A percentile compares a stretch with the other conserved stretches of the same genome.
phyloP scores from a whole-genome alignment of 768 basidiomycete genomes.

The Trichaptum fuscoviolaceum region DNA sequence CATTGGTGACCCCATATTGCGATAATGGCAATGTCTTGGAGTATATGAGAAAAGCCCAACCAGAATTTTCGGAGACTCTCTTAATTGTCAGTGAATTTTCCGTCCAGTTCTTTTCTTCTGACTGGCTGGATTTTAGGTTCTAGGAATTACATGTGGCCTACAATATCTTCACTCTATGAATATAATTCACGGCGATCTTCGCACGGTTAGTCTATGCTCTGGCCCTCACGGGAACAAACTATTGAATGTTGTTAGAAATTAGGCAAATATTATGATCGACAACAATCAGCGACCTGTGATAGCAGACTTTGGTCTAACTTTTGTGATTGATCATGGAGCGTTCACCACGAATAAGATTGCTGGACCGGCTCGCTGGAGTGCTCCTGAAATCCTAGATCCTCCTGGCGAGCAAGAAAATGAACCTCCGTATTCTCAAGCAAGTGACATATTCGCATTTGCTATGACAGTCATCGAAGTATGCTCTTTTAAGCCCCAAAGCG shows the following conservation, averaged over 20 bases:
- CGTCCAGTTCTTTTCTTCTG: not conserved
- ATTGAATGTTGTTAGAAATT: not conserved
- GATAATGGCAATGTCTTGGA: slow-evolving; percentile 20
- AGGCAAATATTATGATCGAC: slow-evolving; percentile 35
- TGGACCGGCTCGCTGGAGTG: slow-evolving; percentile 26
- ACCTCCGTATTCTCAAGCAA: slow-evolving; percentile 11
- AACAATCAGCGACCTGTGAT: slow-evolving; percentile 19
- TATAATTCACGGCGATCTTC: slow-evolving; percentile 7
- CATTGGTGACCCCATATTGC: slow-evolving; percentile 21
- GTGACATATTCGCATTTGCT: slow-evolving; percentile 24
- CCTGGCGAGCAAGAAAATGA: slow-evolving; percentile 12
- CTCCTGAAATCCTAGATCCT: slow-evolving; percentile 27
- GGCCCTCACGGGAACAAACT: not conserved
- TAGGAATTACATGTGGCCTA: not conserved
- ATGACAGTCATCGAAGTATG: slow-evolving; percentile 27
- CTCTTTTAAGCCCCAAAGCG: not conserved
- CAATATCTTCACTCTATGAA: slow-evolving; percentile 7
- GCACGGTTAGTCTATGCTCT: not conserved
- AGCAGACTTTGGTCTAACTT: slow-evolving; percentile 25
- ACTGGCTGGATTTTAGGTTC: not conserved
- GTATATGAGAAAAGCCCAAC: slow-evolving; percentile 12
- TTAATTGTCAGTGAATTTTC: slow-evolving; percentile 2
- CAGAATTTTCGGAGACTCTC: slow-evolving; percentile 1
- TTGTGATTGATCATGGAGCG: slow-evolving; percentile 18
- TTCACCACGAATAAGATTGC: slow-evolving; percentile 22